These are phyloP conservation scores for Fusarium sp. DNA, from an alignment of 2,329 filamentous ascomycete species.

Conservation along the genomic window DNA sequence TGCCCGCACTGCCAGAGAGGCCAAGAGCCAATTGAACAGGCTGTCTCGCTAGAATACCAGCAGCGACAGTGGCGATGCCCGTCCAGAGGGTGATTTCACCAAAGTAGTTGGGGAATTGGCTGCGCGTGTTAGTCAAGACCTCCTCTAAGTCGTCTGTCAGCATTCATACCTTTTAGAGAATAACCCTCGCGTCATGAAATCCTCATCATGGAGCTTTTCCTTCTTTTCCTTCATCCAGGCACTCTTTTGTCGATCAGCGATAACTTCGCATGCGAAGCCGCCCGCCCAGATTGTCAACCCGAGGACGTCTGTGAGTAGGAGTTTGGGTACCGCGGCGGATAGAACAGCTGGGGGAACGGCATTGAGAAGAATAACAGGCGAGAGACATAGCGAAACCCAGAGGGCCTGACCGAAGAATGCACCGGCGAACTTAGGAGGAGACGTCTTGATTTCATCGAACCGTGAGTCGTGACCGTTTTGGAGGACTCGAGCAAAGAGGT, in stretches of 20 bases:
- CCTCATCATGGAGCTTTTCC: conserved; percentile 74
- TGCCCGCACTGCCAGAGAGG: conserved; percentile 56
- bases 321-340: conserved; percentile 54
- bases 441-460: conserved; percentile 56
- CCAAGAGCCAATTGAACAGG: conserved; percentile 69
- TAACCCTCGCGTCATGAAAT: conserved; percentile 72
- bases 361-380: conserved; percentile 74
- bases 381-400: conserved; percentile 75
- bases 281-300: conserved; percentile 68
- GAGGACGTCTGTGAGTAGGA: conserved; percentile 61
- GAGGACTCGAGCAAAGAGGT: conserved; percentile 72
- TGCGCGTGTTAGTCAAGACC: conserved; percentile 16
- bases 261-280: conserved; percentile 70
- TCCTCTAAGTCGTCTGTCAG: too few species aligned
- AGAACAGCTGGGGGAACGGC: conserved; percentile 67
- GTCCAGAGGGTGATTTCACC: conserved; percentile 78
- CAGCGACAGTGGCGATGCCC: conserved; percentile 70
- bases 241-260: conserved; percentile 73
- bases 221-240: conserved; percentile 71
- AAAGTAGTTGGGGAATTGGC: conserved; percentile 77
- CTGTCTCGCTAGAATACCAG: conserved; percentile 65
- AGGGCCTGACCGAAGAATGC: conserved; percentile 68
- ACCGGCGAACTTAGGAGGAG: conserved; percentile 49
- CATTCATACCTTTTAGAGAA: conserved; percentile 65
- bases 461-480: conserved; percentile 68